Conservation (phyloP, 106 monocot genomes). For the Platanthera guangdongensis region DNA sequence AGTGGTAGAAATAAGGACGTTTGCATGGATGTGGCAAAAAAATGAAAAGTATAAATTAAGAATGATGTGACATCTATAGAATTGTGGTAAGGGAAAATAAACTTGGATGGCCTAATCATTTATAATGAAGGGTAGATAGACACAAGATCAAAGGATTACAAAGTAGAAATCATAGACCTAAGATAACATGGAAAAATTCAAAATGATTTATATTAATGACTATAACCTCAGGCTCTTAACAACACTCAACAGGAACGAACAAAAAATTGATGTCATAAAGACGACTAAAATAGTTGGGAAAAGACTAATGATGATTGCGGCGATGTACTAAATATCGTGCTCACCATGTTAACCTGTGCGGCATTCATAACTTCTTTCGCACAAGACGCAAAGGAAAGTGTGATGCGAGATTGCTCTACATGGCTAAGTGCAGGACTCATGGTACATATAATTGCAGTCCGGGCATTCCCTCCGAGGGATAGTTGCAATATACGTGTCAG, state of each 20-base stretch:
- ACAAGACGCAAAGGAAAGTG: conserved; percentile 84
- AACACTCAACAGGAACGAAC: no score
- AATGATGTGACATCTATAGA: no score
- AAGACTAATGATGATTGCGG: neutral
- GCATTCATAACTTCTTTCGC: conserved; percentile 88
- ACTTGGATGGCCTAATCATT: no score
- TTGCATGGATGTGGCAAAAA: no score
- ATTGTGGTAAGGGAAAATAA: no score
- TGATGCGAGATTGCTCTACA: conserved; percentile 94
- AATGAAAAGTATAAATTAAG: no score
- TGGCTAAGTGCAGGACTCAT: conserved; percentile 86
- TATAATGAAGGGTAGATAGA: no score
- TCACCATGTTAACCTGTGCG: conserved; percentile 92
- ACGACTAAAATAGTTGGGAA: no score
- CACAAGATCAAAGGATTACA: no score
- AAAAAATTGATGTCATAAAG: no score
- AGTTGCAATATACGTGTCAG: conserved; percentile 87
- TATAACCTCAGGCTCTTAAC: no score
- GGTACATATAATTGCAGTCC: conserved; percentile 95
- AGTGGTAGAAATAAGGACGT: no score
- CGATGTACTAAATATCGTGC: neutral
- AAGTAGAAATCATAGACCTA: neutral
- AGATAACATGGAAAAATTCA: neutral
- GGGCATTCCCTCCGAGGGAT: conserved; percentile 91
- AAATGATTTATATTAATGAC: neutral